Evolutionary conservation across 2,329 filamentous ascomycete genomes (phyloP).

Genomic region (Aspergillus ruber): DNA sequence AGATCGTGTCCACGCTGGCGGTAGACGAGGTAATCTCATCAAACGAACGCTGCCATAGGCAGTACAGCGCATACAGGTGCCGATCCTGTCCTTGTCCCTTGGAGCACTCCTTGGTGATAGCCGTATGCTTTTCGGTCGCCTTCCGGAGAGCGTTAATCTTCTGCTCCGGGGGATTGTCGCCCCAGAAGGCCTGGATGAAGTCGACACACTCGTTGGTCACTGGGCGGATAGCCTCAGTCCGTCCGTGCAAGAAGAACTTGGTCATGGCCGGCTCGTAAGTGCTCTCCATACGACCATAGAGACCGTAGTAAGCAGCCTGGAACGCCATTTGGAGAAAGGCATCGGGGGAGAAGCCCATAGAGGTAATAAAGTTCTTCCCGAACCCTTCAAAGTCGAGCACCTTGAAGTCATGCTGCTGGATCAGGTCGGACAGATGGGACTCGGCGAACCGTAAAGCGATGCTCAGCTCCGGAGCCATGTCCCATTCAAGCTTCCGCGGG

Average conservation of each 20-base stretch:
- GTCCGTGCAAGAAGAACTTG: slow-evolving; percentile 84
- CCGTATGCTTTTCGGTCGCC: slow-evolving; percentile 76
- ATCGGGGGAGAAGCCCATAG: slow-evolving; percentile 93
- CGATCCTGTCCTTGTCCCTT: slow-evolving; percentile 88
- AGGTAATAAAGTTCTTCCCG: slow-evolving; percentile 96
- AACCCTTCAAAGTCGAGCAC: slow-evolving; percentile 84
- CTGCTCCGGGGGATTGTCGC: slow-evolving; percentile 69
- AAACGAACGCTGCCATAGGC: slow-evolving; percentile 84
- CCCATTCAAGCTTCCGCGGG: slow-evolving; percentile 95
- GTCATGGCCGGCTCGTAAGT: slow-evolving; percentile 99
- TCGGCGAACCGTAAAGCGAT: slow-evolving; percentile 93
- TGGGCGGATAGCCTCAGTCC: slow-evolving; percentile 85
- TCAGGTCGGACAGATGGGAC: slow-evolving; percentile 85
- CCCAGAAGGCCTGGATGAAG: slow-evolving; percentile 93
- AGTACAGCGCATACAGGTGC: slow-evolving; percentile 89
- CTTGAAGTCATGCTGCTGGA: slow-evolving; percentile 93
- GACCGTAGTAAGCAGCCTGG: slow-evolving; percentile 93
- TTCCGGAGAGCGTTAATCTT: slow-evolving; percentile 82
- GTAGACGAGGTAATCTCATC: slow-evolving; percentile 58
- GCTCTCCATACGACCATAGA: slow-evolving; percentile 89
- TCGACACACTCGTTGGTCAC: slow-evolving; percentile 78
- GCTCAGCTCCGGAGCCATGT: slow-evolving; percentile 85
- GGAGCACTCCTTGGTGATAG: slow-evolving; percentile 73
- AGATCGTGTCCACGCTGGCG: slow-evolving; percentile 46
- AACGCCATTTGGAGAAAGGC: slow-evolving; percentile 99